Evolutionary conservation across 306 rosid species (phyloP).

Genomic region (Pterocarpus macrocarpus): DNA sequence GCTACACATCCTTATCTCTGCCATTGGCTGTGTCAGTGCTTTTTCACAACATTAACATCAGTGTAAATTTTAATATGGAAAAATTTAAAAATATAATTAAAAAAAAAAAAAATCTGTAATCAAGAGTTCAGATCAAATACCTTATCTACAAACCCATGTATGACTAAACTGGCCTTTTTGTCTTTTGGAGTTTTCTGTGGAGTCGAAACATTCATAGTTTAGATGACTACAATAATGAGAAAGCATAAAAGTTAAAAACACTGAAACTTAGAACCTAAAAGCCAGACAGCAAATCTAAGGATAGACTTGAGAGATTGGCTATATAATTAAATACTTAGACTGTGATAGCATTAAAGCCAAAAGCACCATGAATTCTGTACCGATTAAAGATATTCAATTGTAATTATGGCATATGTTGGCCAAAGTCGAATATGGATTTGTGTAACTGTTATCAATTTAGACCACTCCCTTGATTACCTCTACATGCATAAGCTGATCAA

Average conservation of each 20-base stretch:
- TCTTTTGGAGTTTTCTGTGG: slow-evolving; percentile 96
- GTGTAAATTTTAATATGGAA: not conserved
- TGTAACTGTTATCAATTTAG: slow-evolving; percentile 24
- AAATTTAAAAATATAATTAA: not conserved
- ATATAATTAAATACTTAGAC: slow-evolving; percentile 29
- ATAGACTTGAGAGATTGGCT: slow-evolving; percentile 25
- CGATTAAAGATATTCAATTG: slow-evolving; percentile 12
- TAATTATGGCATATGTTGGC: slow-evolving; percentile 27
- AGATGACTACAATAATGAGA: slow-evolving; percentile 39
- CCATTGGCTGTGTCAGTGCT: slow-evolving; percentile 11
- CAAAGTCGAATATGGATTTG: slow-evolving; percentile 19
- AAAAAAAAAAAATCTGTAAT: slow-evolving; percentile 18
- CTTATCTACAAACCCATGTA: slow-evolving; percentile 92
- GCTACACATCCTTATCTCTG: not conserved
- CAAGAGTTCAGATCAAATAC: slow-evolving; percentile 57
- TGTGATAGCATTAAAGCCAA: slow-evolving; percentile 11
- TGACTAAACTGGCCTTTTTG: slow-evolving; percentile 89
- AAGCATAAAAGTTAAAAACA: slow-evolving; percentile 27
- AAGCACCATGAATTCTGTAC: slow-evolving; percentile 31
- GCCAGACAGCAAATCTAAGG: slow-evolving; percentile 31
- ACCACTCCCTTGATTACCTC: slow-evolving; percentile 24
- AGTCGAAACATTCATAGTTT: slow-evolving; percentile 50
- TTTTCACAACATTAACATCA: slow-evolving; percentile 9
- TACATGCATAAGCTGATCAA: slow-evolving; percentile 23
- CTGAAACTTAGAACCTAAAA: slow-evolving; percentile 24